Conservation (phyloP, 306 rosid species). For the Lathyrus aphaca region DNA sequence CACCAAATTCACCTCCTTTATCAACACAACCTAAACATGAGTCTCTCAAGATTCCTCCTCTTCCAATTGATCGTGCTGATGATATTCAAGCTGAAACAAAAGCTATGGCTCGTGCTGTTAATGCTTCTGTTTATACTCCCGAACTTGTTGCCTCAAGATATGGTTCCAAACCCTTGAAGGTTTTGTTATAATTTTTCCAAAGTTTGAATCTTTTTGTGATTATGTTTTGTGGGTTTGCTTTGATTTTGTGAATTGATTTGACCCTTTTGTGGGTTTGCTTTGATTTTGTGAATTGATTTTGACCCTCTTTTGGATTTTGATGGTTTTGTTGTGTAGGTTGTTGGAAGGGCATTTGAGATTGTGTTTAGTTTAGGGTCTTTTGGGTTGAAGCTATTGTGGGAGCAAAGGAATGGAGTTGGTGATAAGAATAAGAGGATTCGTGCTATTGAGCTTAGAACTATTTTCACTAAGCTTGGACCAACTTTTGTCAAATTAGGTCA, state of each 20-base stretch:
- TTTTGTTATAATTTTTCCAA: constrained; percentile 23
- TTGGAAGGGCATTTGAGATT: constrained; percentile 74
- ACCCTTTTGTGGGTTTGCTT: background rate
- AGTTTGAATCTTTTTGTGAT: constrained; percentile 4
- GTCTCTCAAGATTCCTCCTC: constrained; percentile 38
- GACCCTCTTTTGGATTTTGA: constrained; percentile 1
- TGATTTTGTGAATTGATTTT: constrained; percentile 21
- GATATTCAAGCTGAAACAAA: constrained; percentile 76
- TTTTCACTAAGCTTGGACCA: constrained; percentile 87
- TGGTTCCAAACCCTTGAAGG: constrained; percentile 70
- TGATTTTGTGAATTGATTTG: constrained; percentile 9
- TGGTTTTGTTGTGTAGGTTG: constrained; percentile 44
- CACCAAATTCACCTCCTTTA: constrained; percentile 38
- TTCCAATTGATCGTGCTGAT: constrained; percentile 51
- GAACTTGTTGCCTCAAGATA: constrained; percentile 60
- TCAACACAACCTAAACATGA: constrained; percentile 38
- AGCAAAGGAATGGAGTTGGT: constrained; percentile 63
- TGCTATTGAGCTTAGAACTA: constrained; percentile 66
- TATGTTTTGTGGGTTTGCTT: constrained; percentile 5
- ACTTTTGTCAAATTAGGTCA: constrained; percentile 95
- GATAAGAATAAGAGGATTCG: constrained; percentile 67
- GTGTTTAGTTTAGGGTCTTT: constrained; percentile 58
- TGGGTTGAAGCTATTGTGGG: constrained; percentile 61
- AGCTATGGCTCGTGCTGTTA: constrained; percentile 71
- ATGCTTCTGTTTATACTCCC: constrained; percentile 71